Percentiles rank a stretch among this genome's conserved stretches.
phyloP scores from a whole-genome alignment of 257 asterid species.

The Lycium barbarum region DNA sequence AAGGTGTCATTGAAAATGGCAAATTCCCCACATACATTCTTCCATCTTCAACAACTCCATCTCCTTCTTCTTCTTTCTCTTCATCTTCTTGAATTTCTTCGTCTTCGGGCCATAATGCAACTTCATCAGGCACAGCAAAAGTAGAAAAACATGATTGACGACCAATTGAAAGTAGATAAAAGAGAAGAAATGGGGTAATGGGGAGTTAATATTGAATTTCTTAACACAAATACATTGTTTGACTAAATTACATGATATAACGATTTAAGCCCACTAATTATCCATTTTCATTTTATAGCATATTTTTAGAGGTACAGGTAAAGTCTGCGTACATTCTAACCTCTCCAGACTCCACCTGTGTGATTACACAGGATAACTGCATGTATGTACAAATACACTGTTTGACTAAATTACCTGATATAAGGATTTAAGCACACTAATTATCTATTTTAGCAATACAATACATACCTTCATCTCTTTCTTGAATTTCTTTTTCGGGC shows the following conservation, averaged over 20 bases:
- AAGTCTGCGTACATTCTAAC: too few relatives aligned
- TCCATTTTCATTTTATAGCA: too few relatives aligned
- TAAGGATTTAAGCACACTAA: too few relatives aligned
- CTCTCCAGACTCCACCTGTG: too few relatives aligned
- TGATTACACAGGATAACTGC: too few relatives aligned
- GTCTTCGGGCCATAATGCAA: slow-evolving; percentile 29
- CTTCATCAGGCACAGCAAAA: slow-evolving; percentile 36
- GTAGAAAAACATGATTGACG: slow-evolving; percentile 41
- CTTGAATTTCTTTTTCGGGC: slow-evolving; percentile 42
- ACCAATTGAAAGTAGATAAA: neutral
- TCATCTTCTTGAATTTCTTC: slow-evolving; percentile 42
- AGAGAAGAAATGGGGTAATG: slow-evolving; percentile 37
- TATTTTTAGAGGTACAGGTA: too few relatives aligned
- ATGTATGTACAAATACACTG: too few relatives aligned
- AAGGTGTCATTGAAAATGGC: slow-evolving; percentile 80
- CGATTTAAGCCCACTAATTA: too few relatives aligned
- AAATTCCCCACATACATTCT: slow-evolving; percentile 88
- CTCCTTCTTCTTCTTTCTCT: slow-evolving; percentile 41
- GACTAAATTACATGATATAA: too few relatives aligned
- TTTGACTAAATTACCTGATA: too few relatives aligned
- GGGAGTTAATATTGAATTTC: slow-evolving; percentile 36
- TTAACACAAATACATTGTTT: too few relatives aligned
- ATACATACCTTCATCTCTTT: slow-evolving; percentile 25
- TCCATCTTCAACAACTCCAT: slow-evolving; percentile 56
- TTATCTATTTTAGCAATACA: too few relatives aligned